Conservation (phyloP, 176 grass and related monocot genomes). For the Zizania latifolia region DNA sequence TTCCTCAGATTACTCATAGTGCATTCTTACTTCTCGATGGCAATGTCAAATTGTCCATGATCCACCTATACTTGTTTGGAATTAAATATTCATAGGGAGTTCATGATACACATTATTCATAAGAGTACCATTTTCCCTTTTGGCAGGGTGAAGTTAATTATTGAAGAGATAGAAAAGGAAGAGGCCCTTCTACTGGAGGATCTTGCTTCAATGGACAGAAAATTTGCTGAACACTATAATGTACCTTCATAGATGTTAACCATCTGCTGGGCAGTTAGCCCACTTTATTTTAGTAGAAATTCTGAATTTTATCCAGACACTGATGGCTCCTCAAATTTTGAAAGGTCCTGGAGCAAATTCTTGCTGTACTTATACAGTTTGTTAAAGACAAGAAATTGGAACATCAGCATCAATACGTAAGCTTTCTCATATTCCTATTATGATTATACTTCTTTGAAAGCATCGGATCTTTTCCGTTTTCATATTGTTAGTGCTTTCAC, state of each 20-base stretch:
- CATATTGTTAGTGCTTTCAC: neutral
- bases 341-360: conserved; percentile 94
- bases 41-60: neutral
- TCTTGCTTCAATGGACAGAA: conserved; percentile 94
- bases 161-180: conserved; percentile 88
- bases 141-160: conserved; percentile 80
- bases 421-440: conserved; percentile 4
- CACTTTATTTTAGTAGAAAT: neutral
- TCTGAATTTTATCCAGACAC: neutral
- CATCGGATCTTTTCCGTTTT: neutral
- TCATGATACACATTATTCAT: neutral
- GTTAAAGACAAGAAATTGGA: conserved; percentile 95
- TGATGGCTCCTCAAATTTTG: conserved; percentile 2
- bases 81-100: neutral
- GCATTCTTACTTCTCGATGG: neutral
- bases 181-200: conserved; percentile 73
- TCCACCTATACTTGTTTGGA: conserved; percentile 24
- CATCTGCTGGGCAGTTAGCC: neutral
- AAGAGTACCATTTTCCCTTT: conserved; percentile 13
- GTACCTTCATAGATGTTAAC: conserved; percentile 31
- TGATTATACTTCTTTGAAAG: neutral
- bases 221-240: conserved; percentile 95
- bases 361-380: conserved; percentile 80
- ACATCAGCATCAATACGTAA: conserved; percentile 94
- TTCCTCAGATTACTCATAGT: neutral